These are phyloP conservation scores for Pelargonium citronellum DNA, from an alignment of 441 rosid genomes.

Conservation along the genomic window DNA sequence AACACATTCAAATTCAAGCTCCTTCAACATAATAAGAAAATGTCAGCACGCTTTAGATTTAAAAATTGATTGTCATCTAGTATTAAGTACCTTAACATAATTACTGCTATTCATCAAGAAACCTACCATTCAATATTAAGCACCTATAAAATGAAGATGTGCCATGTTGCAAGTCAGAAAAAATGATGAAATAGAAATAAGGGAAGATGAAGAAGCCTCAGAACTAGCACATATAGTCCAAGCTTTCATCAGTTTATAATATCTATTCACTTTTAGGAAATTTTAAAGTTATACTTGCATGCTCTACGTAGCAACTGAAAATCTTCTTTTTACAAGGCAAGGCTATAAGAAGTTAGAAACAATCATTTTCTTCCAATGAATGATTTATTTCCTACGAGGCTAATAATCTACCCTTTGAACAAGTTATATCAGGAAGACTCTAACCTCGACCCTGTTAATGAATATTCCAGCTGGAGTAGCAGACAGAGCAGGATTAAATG, in stretches of 20 bases:
- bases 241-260: background rate
- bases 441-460: slow-evolving; percentile 76
- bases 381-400: background rate
- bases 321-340: background rate
- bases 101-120: background rate
- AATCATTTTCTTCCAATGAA: background rate
- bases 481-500: slow-evolving; percentile 64
- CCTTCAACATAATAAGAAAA: slow-evolving; percentile 42
- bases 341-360: background rate
- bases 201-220: background rate
- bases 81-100: background rate
- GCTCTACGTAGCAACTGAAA: background rate
- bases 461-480: slow-evolving; percentile 83
- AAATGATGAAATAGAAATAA: background rate
- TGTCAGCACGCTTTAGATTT: slow-evolving; percentile 4
- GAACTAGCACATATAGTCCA: background rate
- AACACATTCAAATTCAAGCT: slow-evolving; percentile 84
- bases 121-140: background rate
- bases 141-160: background rate
- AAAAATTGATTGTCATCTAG: background rate
- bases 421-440: slow-evolving; percentile 19
- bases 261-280: background rate
- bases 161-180: background rate
- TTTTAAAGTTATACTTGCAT: background rate
- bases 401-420: background rate